Percentiles rank a stretch among this genome's conserved stretches.
phyloP scores from a whole-genome alignment of 177 flowering plant species.

The Vitis hybrid region DNA sequence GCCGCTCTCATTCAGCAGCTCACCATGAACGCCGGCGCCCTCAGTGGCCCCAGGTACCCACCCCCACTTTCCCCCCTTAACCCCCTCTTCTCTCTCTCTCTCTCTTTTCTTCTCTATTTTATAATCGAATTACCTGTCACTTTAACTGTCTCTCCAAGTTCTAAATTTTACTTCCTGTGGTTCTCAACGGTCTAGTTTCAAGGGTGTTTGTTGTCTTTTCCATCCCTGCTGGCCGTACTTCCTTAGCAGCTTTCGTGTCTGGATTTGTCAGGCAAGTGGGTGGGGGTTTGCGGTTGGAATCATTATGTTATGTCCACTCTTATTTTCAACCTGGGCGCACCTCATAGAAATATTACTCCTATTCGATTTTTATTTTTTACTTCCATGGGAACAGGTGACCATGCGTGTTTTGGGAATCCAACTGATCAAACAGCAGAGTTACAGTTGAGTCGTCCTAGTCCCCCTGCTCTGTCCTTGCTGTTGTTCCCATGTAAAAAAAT shows the following conservation, averaged over 20 bases:
- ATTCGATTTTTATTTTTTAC: background rate
- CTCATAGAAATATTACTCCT: too few relatives aligned
- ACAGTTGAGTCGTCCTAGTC: slow-evolving; percentile 5
- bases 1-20: slow-evolving; percentile 62
- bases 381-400: slow-evolving; percentile 20
- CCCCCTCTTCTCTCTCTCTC: background rate
- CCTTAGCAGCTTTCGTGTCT: too few relatives aligned
- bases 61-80: background rate
- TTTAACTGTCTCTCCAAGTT: background rate
- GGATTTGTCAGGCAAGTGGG: too few relatives aligned
- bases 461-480: background rate
- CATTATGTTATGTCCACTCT: too few relatives aligned
- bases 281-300: too few relatives aligned
- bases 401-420: slow-evolving; percentile 18
- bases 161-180: too few relatives aligned
- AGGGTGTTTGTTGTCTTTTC: background rate
- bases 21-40: slow-evolving; percentile 76
- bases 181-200: too few relatives aligned
- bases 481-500: too few relatives aligned
- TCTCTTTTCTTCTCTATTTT: background rate
- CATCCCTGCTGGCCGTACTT: too few relatives aligned
- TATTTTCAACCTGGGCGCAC: too few relatives aligned
- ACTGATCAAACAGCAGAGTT: slow-evolving; percentile 1
- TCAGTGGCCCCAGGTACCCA: slow-evolving; percentile 62
- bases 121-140: background rate